Evolutionary conservation across 1,284 basidiomycete species (phyloP).

Genomic region (Pyrrhoderma noxium): DNA sequence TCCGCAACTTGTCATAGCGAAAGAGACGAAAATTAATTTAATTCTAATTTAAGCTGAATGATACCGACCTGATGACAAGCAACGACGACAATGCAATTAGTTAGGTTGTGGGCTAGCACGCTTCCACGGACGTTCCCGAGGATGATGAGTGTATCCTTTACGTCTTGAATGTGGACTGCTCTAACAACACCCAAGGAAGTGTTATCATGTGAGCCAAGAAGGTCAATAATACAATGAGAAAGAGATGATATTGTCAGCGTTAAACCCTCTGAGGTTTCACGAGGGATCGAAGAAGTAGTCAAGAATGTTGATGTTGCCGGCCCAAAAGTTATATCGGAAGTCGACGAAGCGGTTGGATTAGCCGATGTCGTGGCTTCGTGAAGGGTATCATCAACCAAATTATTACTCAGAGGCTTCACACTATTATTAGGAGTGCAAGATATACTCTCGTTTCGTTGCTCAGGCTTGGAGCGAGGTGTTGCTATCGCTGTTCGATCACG

Average conservation of each 20-base stretch:
- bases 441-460: not conserved
- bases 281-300: slow-evolving; percentile 20
- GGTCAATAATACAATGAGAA: slow-evolving; percentile 59
- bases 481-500: slow-evolving; percentile 25
- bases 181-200: slow-evolving; percentile 22
- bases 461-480: not conserved
- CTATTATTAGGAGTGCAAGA: not conserved
- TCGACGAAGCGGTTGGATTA: slow-evolving; percentile 33
- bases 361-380: slow-evolving; percentile 37
- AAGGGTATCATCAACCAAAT: too few relatives aligned
- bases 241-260: slow-evolving; percentile 56
- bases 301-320: too few relatives aligned
- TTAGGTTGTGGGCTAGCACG: slow-evolving; percentile 57
- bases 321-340: slow-evolving; percentile 18
- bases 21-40: not conserved
- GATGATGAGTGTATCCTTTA: slow-evolving; percentile 51
- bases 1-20: slow-evolving; percentile 62
- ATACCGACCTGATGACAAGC: slow-evolving; percentile 66
- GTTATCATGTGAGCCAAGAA: slow-evolving; percentile 30
- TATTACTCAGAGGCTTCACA: slow-evolving; percentile 6
- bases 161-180: slow-evolving; percentile 55
- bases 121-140: slow-evolving; percentile 61
- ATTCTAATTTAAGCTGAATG: not conserved
- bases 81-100: slow-evolving; percentile 52
- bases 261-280: slow-evolving; percentile 25